These are phyloP conservation scores for Dryadomyces quercivorus DNA, from an alignment of 2,329 filamentous ascomycete species.

Conservation along the genomic window DNA sequence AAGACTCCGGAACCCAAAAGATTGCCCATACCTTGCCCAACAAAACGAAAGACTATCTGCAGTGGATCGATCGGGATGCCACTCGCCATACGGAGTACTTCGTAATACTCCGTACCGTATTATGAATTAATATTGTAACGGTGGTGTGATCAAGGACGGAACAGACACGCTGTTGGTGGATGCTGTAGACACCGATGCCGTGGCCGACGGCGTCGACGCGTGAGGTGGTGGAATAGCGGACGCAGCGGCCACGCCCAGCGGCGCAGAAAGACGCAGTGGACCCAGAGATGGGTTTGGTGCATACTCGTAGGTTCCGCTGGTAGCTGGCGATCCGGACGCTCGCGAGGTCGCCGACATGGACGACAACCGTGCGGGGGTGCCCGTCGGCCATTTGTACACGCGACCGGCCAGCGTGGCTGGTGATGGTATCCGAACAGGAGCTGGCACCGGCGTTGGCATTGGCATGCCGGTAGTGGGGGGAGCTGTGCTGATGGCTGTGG, in stretches of 20 bases:
- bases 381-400: not conserved
- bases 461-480: no score
- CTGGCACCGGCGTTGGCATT: not conserved
- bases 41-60: no score
- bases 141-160: not conserved
- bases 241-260: no score
- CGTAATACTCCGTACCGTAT: not conserved
- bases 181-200: not conserved
- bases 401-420: not conserved
- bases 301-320: no score
- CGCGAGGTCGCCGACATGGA: not conserved
- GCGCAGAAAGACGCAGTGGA: not conserved
- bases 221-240: no score
- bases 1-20: no score
- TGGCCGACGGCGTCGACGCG: not conserved
- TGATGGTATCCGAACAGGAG: not conserved
- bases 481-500: not conserved
- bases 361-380: not conserved
- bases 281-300: not conserved
- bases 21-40: no score
- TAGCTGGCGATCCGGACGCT: not conserved
- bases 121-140: not conserved
- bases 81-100: no score
- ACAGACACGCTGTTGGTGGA: not conserved
- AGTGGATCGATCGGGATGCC: no score